Conservation (phyloP, 108 stramenopile genomes). For the Thalassiosira profunda region DNA sequence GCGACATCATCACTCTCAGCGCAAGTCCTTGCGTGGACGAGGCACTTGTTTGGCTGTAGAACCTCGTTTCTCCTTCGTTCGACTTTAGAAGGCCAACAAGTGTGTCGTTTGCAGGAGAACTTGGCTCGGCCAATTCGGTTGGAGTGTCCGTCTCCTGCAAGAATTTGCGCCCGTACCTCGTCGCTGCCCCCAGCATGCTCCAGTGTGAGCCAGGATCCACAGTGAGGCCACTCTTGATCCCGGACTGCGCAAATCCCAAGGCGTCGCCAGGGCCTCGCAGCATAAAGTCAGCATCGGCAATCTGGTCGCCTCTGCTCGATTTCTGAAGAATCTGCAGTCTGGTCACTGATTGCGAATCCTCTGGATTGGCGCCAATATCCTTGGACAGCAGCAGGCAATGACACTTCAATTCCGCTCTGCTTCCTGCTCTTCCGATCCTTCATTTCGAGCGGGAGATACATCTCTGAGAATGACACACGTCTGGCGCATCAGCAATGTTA, state of each 20-base stretch:
- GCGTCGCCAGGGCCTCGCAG: slow-evolving; percentile 54
- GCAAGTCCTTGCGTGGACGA: slow-evolving; percentile 17
- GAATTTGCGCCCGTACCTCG: slow-evolving; percentile 19
- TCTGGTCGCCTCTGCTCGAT: slow-evolving; percentile 36
- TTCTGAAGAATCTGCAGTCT: slow-evolving; percentile 41
- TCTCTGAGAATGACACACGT: no score
- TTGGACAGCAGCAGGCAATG: slow-evolving; percentile 25
- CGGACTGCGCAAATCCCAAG: slow-evolving; percentile 49
- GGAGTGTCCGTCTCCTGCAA: slow-evolving; percentile 2
- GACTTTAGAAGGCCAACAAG: background rate
- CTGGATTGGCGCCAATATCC: slow-evolving; percentile 5
- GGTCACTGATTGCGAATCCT: slow-evolving; percentile 1
- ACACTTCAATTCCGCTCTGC: slow-evolving; percentile 24
- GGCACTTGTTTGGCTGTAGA: slow-evolving; percentile 19
- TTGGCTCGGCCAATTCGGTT: background rate
- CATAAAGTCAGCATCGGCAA: slow-evolving; percentile 54
- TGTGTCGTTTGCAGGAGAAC: background rate
- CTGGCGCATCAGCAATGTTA: no score
- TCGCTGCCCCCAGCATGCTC: slow-evolving; percentile 29
- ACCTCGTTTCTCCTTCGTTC: slow-evolving; percentile 5
- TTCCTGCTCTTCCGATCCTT: slow-evolving; percentile 53
- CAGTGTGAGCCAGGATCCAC: slow-evolving; percentile 23
- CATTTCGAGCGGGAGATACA: no score
- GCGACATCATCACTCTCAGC: slow-evolving; percentile 29
- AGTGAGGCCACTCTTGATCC: slow-evolving; percentile 15